Percentiles rank a stretch among this genome's conserved stretches.
Conservation (phyloP, 176 grass and related monocot genomes). For the Rhynchospora breviuscula region DNA sequence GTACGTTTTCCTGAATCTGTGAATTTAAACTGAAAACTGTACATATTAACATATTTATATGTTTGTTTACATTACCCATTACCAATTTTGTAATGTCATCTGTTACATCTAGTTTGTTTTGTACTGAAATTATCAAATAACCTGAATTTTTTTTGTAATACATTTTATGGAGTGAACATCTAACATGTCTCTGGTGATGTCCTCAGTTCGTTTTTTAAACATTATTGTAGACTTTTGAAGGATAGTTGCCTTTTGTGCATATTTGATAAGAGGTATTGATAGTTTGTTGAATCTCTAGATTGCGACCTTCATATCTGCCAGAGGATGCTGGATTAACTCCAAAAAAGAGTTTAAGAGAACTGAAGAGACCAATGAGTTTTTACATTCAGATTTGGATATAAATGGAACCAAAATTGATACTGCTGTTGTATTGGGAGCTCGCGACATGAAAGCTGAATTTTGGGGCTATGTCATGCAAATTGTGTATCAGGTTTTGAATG, state of each 20-base stretch:
- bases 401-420: not conserved
- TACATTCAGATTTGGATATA: constrained; percentile 21
- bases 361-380: constrained; percentile 17
- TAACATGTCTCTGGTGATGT: not conserved
- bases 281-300: constrained; percentile 29
- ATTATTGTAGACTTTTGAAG: not conserved
- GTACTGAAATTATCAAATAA: not conserved
- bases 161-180: not conserved
- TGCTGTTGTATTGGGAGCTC: constrained; percentile 5
- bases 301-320: constrained; percentile 29
- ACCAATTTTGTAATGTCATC: not conserved
- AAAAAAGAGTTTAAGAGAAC: constrained; percentile 14
- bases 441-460: constrained; percentile 7
- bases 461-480: constrained; percentile 37
- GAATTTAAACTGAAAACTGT: not conserved
- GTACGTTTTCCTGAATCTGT: constrained; percentile 11
- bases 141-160: not conserved
- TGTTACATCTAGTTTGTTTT: not conserved
- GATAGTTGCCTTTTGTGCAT: not conserved
- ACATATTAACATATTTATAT: no score
- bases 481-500: constrained; percentile 34
- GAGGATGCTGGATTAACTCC: constrained; percentile 33
- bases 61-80: not conserved
- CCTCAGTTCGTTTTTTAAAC: not conserved
- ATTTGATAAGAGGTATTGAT: not conserved